Evolutionary conservation across 1,139 yeast species (phyloP).

Genomic region (Hansenula lynferdii): DNA sequence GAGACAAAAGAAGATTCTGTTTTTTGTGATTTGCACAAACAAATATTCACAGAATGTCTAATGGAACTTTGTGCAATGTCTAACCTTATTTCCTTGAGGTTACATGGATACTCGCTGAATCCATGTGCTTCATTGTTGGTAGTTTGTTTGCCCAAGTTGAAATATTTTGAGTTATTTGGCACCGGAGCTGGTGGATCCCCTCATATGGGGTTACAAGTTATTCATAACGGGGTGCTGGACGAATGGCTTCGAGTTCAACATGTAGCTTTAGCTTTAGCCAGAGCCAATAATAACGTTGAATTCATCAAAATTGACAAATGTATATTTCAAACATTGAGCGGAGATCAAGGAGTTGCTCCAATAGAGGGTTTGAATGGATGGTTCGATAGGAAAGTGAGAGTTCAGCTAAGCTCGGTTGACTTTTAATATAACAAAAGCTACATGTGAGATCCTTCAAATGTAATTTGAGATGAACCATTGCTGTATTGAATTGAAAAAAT

Average conservation of each 20-base stretch:
- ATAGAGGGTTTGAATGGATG: constrained; percentile 20
- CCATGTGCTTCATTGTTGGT: constrained; percentile 27
- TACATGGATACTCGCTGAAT: constrained; percentile 35
- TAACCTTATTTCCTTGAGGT: constrained; percentile 32
- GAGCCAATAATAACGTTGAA: constrained; percentile 26
- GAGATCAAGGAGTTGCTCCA: constrained; percentile 14
- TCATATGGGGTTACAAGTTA: constrained; percentile 50
- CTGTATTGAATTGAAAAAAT: too few species aligned
- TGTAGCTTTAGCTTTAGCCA: constrained; percentile 36
- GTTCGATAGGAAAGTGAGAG: constrained; percentile 19
- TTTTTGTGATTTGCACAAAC: constrained; percentile 27
- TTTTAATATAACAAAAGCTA: too few species aligned
- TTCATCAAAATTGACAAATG: constrained; percentile 42
- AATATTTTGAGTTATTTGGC: constrained; percentile 44
- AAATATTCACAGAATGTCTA: constrained; percentile 23
- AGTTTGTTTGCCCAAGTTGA: constrained; percentile 26
- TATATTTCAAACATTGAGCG: constrained; percentile 30
- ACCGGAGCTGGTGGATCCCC: constrained; percentile 49
- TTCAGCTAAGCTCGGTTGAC: too few species aligned
- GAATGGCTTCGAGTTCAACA: constrained; percentile 57
- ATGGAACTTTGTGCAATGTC: constrained; percentile 21
- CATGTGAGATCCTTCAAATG: too few species aligned
- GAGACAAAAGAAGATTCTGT: constrained; percentile 36
- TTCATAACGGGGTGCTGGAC: constrained; percentile 50
- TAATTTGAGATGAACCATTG: too few species aligned